A percentile compares a stretch with the other conserved stretches of the same genome.
Evolutionary conservation across 495 filamentous ascomycete species (phyloP).

Genomic region (Clohesyomyces aquaticus): DNA sequence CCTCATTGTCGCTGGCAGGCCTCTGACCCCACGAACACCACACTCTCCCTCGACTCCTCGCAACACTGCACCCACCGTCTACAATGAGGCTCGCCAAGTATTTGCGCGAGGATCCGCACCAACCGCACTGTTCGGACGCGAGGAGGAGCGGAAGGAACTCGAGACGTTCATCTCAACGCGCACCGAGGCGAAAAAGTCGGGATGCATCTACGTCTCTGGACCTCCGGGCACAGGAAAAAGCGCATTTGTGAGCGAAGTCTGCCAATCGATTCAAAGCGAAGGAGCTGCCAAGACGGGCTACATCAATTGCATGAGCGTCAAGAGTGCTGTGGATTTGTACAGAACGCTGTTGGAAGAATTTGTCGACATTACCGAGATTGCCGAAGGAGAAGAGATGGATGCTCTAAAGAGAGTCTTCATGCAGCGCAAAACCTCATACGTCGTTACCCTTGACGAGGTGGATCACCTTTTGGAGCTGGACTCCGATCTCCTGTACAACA

Average conservation of each 20-base stretch:
- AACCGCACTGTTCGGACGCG: constrained; percentile 77
- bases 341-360: constrained; percentile 70
- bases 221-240: constrained; percentile 97
- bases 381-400: constrained; percentile 56
- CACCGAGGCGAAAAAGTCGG: constrained; percentile 62
- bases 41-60: constrained; percentile 67
- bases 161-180: constrained; percentile 68
- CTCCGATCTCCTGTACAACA: constrained; percentile 78
- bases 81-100: constrained; percentile 82
- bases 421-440: constrained; percentile 62
- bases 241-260: constrained; percentile 83
- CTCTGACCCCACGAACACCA: constrained; percentile 59
- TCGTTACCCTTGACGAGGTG: constrained; percentile 91
- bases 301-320: constrained; percentile 96
- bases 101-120: constrained; percentile 81
- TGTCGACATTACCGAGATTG: constrained; percentile 57
- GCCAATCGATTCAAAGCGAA: constrained; percentile 56
- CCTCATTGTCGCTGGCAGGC: constrained; percentile 59
- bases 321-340: constrained; percentile 79
- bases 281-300: constrained; percentile 62
- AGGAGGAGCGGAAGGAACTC: constrained; percentile 75
- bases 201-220: constrained; percentile 94
- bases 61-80: constrained; percentile 66
- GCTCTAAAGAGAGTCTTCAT: constrained; percentile 67
- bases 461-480: constrained; percentile 90